A percentile compares a stretch with the other conserved stretches of the same genome.
phyloP scores from a whole-genome alignment of 139 green algal genomes.

The Astrephomene gubernaculifera region DNA sequence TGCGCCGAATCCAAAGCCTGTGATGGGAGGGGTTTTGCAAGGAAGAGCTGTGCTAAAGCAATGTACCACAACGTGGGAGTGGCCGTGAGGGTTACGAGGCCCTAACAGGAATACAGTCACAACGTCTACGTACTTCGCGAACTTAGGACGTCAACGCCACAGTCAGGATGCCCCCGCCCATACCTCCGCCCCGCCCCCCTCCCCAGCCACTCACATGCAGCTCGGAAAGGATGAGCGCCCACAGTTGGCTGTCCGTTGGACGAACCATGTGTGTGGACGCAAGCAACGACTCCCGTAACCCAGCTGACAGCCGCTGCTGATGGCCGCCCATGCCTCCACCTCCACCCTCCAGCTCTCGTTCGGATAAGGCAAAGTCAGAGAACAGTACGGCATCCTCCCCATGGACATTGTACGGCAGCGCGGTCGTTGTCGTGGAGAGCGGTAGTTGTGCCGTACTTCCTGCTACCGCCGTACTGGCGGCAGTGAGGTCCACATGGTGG shows the following conservation, averaged over 20 bases:
- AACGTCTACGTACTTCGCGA: too few relatives aligned
- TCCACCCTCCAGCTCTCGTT: too few relatives aligned
- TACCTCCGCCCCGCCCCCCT: neutral
- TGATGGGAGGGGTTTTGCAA: neutral
- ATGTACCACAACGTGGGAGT: neutral
- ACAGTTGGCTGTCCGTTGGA: slow-evolving; percentile 32
- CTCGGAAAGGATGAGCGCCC: slow-evolving; percentile 17
- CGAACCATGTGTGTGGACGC: neutral
- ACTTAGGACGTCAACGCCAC: neutral
- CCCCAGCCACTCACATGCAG: neutral
- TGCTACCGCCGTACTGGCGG: neutral
- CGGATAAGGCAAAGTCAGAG: slow-evolving; percentile 14
- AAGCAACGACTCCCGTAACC: neutral
- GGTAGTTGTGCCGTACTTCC: neutral
- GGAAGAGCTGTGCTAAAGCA: too few relatives aligned
- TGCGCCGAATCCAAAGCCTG: neutral
- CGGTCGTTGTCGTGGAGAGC: neutral
- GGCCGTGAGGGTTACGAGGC: neutral
- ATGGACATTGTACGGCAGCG: too few relatives aligned
- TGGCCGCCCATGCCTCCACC: too few relatives aligned
- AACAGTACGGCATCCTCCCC: slow-evolving; percentile 9
- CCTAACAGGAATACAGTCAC: neutral
- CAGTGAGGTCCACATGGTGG: slow-evolving; percentile 23
- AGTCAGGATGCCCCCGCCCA: neutral
- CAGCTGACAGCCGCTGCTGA: too few relatives aligned